Evolutionary conservation across 2,329 filamentous ascomycete genomes (phyloP).

Genomic region (Aspergillus sp.): DNA sequence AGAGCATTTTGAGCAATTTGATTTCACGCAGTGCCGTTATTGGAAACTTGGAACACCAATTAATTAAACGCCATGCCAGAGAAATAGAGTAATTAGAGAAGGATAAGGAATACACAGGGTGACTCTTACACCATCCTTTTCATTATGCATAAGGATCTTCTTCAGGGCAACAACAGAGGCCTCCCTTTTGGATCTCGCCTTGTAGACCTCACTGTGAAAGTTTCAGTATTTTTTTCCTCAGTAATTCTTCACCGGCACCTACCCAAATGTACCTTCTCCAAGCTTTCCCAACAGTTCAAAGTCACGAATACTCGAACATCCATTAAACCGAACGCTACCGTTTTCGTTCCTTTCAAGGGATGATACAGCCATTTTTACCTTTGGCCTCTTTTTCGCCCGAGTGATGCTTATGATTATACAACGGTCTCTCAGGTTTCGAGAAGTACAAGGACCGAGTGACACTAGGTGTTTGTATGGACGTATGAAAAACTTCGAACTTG

Average conservation of each 20-base stretch:
- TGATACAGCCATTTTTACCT: constrained; percentile 26
- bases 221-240: constrained; percentile 5
- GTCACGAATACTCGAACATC: constrained; percentile 59
- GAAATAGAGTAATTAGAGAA: background rate
- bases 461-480: too few species aligned
- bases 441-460: too few species aligned
- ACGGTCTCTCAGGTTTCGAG: too few species aligned
- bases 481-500: too few species aligned
- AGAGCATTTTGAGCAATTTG: constrained; percentile 92
- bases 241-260: constrained; percentile 23
- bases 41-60: constrained; percentile 59
- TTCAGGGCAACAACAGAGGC: constrained; percentile 79
- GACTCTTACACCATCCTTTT: constrained; percentile 77
- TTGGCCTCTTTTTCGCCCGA: background rate
- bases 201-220: constrained; percentile 70
- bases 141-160: constrained; percentile 99
- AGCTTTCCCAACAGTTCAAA: constrained; percentile 49
- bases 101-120: background rate
- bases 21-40: constrained; percentile 97
- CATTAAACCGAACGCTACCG: constrained; percentile 60
- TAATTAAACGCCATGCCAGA: background rate
- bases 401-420: too few species aligned
- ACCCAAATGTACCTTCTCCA: constrained; percentile 94
- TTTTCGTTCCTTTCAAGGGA: constrained; percentile 41
- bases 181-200: constrained; percentile 69